phyloP scores from a whole-genome alignment of 768 basidiomycete genomes.

The Leccinum longicurvipes region DNA sequence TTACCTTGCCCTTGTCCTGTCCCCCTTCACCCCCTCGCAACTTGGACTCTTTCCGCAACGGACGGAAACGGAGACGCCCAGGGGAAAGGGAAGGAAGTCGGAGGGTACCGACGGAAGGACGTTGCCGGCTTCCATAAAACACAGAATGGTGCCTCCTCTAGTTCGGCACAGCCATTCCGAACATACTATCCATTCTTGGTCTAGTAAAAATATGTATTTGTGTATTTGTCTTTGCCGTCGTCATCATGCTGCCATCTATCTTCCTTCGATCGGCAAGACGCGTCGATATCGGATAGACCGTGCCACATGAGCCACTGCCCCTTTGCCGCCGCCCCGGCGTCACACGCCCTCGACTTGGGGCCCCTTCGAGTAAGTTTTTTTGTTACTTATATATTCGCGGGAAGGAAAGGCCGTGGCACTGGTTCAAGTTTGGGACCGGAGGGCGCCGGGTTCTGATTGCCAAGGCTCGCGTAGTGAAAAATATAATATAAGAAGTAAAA shows the following conservation, averaged over 20 bases:
- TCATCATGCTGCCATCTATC: slow-evolving; percentile 14
- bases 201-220: background rate
- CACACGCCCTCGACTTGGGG: slow-evolving; percentile 1
- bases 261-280: slow-evolving; percentile 7
- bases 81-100: background rate
- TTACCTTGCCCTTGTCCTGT: background rate
- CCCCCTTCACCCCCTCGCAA: background rate
- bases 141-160: background rate
- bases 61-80: background rate
- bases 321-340: background rate
- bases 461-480: background rate
- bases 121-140: background rate
- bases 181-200: background rate
- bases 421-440: background rate
- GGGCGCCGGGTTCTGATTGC: background rate
- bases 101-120: background rate
- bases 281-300: background rate
- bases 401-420: slow-evolving; percentile 1
- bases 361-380: background rate
- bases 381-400: slow-evolving; percentile 17
- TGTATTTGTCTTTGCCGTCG: background rate
- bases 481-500: background rate
- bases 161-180: slow-evolving; percentile 15
- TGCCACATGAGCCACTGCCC: background rate
- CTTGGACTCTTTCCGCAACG: slow-evolving; percentile 3